phyloP scores from a whole-genome alignment of 345 rosid species.

The Sisymbrium altissimum region DNA sequence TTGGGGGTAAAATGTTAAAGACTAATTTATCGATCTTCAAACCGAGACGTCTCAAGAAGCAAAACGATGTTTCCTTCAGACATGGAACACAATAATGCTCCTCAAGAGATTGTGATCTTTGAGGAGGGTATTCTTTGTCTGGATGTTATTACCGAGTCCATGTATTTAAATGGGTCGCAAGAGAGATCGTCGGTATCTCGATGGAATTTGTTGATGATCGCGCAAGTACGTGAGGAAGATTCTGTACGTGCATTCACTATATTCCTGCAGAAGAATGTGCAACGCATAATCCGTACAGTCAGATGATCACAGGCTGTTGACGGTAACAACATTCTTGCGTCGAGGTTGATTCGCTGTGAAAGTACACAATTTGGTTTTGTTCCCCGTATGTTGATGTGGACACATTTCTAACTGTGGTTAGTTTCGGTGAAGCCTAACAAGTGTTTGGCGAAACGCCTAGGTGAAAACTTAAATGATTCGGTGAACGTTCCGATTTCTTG shows the following conservation, averaged over 20 bases:
- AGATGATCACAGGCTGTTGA: no score
- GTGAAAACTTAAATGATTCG: constrained; percentile 39
- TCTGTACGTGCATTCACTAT: no score
- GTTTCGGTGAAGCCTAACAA: constrained; percentile 25
- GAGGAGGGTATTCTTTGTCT: neutral
- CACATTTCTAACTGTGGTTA: neutral
- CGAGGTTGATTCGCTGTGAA: no score
- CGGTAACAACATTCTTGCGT: no score
- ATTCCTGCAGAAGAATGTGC: no score
- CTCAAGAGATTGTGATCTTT: neutral
- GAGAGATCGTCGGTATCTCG: constrained; percentile 27
- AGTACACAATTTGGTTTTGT: no score
- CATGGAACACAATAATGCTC: no score
- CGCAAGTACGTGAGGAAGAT: no score
- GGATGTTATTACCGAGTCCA: neutral
- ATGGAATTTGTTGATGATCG: constrained; percentile 53
- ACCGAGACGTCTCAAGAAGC: neutral
- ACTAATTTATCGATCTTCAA: neutral
- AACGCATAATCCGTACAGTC: no score
- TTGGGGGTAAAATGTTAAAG: no score
- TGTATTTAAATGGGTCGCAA: neutral
- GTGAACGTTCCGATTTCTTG: constrained; percentile 40
- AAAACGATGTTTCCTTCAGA: neutral
- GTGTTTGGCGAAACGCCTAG: constrained; percentile 55
- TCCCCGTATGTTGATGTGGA: constrained; percentile 23